A percentile compares a stretch with the other conserved stretches of the same genome.
Conservation (phyloP, 768 basidiomycete genomes). For the Collybiopsis confluens region DNA sequence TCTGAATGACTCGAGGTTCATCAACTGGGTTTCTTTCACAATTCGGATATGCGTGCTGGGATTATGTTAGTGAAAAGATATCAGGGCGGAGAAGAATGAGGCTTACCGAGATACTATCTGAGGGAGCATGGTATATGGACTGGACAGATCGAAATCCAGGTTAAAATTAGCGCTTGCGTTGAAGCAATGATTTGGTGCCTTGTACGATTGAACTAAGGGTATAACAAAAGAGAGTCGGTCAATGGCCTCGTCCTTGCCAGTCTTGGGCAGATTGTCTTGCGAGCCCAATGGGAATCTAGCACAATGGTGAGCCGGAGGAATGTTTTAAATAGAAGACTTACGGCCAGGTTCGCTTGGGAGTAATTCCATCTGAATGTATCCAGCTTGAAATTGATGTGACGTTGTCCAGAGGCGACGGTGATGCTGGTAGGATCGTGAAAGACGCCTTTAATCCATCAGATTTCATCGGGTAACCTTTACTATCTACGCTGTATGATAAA, state of each 20-base stretch:
- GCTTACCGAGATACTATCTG: slow-evolving; percentile 3
- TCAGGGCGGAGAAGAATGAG: background rate
- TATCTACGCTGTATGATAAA: background rate
- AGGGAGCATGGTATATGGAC: slow-evolving; percentile 1
- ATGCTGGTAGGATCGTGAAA: slow-evolving; percentile 5
- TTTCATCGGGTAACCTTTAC: too few relatives aligned
- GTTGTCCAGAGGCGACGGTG: slow-evolving; percentile 8
- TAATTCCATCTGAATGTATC: background rate
- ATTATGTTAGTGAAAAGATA: too few relatives aligned
- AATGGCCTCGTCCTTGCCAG: slow-evolving; percentile 1
- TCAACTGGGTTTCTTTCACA: background rate
- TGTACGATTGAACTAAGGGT: background rate
- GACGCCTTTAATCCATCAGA: background rate
- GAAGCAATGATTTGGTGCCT: slow-evolving; percentile 3
- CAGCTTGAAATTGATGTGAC: slow-evolving; percentile 1
- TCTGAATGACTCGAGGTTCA: slow-evolving; percentile 6
- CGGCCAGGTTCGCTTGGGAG: background rate
- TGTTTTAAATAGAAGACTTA: background rate
- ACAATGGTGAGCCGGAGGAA: background rate
- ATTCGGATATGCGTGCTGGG: slow-evolving; percentile 2
- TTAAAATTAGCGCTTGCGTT: background rate
- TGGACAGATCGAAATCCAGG: background rate
- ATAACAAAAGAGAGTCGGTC: slow-evolving; percentile 2
- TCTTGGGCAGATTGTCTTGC: background rate
- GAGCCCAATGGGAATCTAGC: slow-evolving; percentile 6